These are phyloP conservation scores for Bombardia bombarda DNA, from an alignment of 495 filamentous ascomycete genomes.

Conservation along the genomic window DNA sequence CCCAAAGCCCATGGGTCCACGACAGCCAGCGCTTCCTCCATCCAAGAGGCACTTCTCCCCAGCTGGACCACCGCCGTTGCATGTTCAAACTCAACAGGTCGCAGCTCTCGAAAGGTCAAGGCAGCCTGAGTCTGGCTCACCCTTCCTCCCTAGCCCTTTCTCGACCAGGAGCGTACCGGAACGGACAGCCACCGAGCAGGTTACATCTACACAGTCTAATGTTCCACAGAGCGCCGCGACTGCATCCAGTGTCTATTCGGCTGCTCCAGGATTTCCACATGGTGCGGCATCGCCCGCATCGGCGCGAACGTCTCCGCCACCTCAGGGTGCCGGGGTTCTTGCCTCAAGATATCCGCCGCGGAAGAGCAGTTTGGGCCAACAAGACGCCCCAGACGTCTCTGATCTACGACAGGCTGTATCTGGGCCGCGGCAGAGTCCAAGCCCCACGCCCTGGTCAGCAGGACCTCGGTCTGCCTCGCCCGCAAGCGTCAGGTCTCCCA, in stretches of 20 bases:
- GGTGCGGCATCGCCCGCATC: constrained; percentile 1
- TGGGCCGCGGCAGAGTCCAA: constrained; percentile 15
- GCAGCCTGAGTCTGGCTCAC: not conserved
- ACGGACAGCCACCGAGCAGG: constrained; percentile 9
- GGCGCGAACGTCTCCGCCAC: constrained; percentile 11
- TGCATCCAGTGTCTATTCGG: constrained; percentile 8
- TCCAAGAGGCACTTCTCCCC: constrained; percentile 8
- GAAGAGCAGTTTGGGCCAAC: constrained; percentile 52
- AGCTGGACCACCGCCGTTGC: constrained; percentile 9
- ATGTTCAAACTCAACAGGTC: constrained; percentile 12
- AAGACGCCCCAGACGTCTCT: constrained; percentile 21
- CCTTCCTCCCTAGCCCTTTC: not conserved
- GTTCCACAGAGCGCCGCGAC: constrained; percentile 10
- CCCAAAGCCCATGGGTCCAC: constrained; percentile 18
- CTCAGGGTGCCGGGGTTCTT: constrained; percentile 16
- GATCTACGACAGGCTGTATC: constrained; percentile 12
- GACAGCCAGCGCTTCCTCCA: constrained; percentile 10
- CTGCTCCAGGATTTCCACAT: not conserved
- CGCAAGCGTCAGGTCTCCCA: constrained; percentile 8
- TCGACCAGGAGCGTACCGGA: constrained; percentile 2
- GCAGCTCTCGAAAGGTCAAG: not conserved
- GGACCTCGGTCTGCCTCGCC: constrained; percentile 31
- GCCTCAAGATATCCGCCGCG: constrained; percentile 44
- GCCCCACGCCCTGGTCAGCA: constrained; percentile 21
- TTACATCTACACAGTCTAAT: too few relatives aligned